Evolutionary conservation across 441 rosid species (phyloP), one percentile per base, ranked within the genome.

Genomic region (Pelargonium fulgidum): DNA sequence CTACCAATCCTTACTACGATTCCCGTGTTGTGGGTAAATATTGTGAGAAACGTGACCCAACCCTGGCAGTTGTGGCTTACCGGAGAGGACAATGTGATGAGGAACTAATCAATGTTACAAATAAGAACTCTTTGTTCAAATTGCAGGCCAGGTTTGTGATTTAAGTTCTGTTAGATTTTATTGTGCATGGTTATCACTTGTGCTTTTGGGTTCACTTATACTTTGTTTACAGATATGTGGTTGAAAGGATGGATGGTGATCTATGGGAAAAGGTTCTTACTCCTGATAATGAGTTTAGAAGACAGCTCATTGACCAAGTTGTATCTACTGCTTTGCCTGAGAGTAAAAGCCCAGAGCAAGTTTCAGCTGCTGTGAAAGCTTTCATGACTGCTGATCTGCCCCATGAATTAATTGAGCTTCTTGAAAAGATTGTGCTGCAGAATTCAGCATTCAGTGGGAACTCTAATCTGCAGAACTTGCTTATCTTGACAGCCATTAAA

Each of bases 361-460:
- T 94, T 73, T 92, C 99, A 73, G 99, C 97, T 29, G 93, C 99
- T 74, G 99, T 92, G 69, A 92, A 94, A 84, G 99, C 99, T 78
- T 94, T 94, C 81, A 94, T 94, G 99, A 90, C 98, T 65, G 98
- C 99, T 70, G 99, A 95, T 80, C 84, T 95, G 54, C 99, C 99
- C 1, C 99, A 92, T 76, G 99, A 95, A 80, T 86, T 95, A 67
- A 95, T 95, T 78, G 99, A 92, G 87, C 97, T 95, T 80, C 94
- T 95, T 75, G 99, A 95, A 78, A 95, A 92, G 84, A 95, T 95
- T 77, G 99, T 94, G 63, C 98, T 94, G 71, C 99, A 94, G 81
- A 94, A 94, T 65, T 94, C 99, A 77, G 99, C 99, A 44, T 94
- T 95, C 83, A 92, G 99, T 84, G 99, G 99, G 64, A 95, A 95